Evolutionary conservation across 2,329 filamentous ascomycete species (phyloP).

Genomic region (Fusarium sp.): DNA sequence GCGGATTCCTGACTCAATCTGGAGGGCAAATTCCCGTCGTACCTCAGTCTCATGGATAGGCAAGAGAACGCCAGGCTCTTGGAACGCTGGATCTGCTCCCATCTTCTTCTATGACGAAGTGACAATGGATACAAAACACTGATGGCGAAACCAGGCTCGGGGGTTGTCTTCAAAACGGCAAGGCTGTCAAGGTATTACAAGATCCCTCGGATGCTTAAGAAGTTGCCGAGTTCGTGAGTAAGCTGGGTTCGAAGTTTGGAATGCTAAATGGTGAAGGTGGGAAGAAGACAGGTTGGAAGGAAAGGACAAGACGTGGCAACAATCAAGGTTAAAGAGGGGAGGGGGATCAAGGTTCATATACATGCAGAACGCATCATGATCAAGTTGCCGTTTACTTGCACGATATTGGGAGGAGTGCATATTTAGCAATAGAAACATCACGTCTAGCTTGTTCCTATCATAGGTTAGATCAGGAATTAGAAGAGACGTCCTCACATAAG

Average conservation of each 20-base stretch:
- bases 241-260: not conserved
- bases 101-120: not conserved
- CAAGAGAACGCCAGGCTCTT: not conserved
- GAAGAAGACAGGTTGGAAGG: not conserved
- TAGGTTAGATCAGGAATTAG: not conserved
- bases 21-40: not conserved
- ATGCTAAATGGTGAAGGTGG: not conserved
- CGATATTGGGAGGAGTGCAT: not conserved
- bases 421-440: not conserved
- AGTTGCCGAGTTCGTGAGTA: not conserved
- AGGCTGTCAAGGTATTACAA: not conserved
- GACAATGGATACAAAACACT: not conserved
- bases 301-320: not conserved
- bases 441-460: not conserved
- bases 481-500: not conserved
- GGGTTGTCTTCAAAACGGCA: not conserved
- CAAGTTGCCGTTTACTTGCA: not conserved
- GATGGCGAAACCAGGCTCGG: not conserved
- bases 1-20: not conserved
- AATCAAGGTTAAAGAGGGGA: not conserved
- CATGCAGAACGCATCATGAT: not conserved
- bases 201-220: not conserved
- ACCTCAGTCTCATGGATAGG: not conserved
- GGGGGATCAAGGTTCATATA: not conserved
- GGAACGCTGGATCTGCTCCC: not conserved